A percentile compares a stretch with the other conserved stretches of the same genome.
Evolutionary conservation across 768 basidiomycete genomes (phyloP).

Genomic region (Lactifluus rugatus): DNA sequence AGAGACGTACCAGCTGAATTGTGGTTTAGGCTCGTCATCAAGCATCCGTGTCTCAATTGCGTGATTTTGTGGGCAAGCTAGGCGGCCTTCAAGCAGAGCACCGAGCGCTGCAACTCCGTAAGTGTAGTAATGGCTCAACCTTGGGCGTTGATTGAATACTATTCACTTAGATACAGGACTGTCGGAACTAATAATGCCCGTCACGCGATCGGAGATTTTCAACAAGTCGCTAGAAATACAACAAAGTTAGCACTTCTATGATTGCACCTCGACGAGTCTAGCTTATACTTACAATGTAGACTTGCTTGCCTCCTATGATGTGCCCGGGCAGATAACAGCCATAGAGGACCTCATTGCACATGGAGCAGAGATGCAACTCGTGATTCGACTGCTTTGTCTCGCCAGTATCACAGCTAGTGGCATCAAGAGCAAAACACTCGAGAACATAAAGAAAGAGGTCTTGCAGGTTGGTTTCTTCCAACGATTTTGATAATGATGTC

Average conservation of each 20-base stretch:
- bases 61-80: conserved; percentile 91
- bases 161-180: conserved; percentile 69
- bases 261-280: background rate
- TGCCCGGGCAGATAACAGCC: conserved; percentile 64
- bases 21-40: conserved; percentile 62
- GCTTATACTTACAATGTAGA: conserved; percentile 38
- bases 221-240: conserved; percentile 91
- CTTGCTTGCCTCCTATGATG: conserved; percentile 87
- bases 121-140: conserved; percentile 27
- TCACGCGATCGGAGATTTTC: conserved; percentile 80
- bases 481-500: background rate
- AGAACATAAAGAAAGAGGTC: conserved; percentile 85
- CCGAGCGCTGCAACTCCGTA: conserved; percentile 80
- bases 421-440: conserved; percentile 77
- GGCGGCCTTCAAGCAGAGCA: conserved; percentile 90
- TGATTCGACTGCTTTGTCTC: conserved; percentile 76
- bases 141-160: background rate
- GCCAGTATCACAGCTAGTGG: conserved; percentile 78
- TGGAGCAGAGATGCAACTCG: conserved; percentile 69
- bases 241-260: conserved; percentile 51
- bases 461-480: conserved; percentile 47
- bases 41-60: conserved; percentile 82
- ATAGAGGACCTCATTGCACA: conserved; percentile 90
- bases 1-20: background rate
- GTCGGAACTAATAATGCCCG: conserved; percentile 82